These are phyloP conservation scores for Inonotus obliquus DNA, from an alignment of 1,284 basidiomycete species.

Conservation along the genomic window DNA sequence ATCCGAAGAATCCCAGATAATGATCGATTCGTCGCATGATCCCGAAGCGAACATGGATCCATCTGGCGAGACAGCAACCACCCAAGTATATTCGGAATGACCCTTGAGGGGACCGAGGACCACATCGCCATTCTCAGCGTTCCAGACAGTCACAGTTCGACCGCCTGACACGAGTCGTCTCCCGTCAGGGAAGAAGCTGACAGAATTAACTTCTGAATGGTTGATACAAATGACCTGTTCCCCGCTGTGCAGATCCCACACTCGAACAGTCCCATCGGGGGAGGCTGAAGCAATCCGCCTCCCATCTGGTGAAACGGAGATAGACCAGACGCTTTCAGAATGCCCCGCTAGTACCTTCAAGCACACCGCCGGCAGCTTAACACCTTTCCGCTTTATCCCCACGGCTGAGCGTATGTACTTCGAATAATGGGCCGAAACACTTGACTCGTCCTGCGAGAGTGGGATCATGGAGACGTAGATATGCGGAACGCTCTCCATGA, in stretches of 20 bases:
- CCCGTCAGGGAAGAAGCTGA: constrained; percentile 10
- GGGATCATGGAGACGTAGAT: constrained; percentile 25
- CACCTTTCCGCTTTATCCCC: background rate
- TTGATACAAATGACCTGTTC: background rate
- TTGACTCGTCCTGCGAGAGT: constrained; percentile 20
- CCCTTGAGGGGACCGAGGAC: constrained; percentile 1
- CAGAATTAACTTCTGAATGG: constrained; percentile 3
- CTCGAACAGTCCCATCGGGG: constrained; percentile 13
- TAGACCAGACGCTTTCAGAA: background rate
- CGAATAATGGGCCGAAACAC: background rate
- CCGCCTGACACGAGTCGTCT: constrained; percentile 17
- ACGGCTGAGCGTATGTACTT: background rate
- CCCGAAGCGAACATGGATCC: constrained; percentile 21
- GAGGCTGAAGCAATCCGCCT: constrained; percentile 20
- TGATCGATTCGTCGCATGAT: constrained; percentile 14
- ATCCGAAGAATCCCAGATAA: background rate
- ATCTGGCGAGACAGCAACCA: constrained; percentile 10
- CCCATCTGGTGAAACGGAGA: constrained; percentile 19
- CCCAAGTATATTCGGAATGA: constrained; percentile 1
- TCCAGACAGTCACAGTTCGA: constrained; percentile 17
- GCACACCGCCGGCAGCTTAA: background rate
- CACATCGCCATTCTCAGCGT: constrained; percentile 8
- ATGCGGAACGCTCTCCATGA: constrained; percentile 21
- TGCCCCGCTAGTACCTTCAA: constrained; percentile 16
- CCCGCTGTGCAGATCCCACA: constrained; percentile 14